Evolutionary conservation across 2,329 filamentous ascomycete species (phyloP).

Genomic region (Ophiostoma tasmaniense): DNA sequence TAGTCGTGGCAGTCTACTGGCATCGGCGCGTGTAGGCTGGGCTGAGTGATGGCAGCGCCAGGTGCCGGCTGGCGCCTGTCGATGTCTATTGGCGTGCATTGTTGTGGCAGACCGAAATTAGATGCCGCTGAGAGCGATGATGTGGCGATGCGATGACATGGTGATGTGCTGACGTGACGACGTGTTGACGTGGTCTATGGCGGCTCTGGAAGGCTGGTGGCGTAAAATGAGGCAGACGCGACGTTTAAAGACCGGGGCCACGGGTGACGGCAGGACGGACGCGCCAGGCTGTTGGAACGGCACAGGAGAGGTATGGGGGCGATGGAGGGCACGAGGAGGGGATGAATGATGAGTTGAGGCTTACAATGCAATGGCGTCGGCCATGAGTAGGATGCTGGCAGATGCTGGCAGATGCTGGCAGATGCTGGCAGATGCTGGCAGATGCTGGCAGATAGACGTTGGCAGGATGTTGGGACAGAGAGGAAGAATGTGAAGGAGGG

Average conservation of each 20-base stretch:
- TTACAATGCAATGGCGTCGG: not conserved
- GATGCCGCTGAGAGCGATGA: not conserved
- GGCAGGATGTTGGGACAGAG: not conserved
- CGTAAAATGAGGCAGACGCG: not conserved
- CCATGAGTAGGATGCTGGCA: not conserved
- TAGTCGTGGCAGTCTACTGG: not conserved
- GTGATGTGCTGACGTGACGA: not conserved
- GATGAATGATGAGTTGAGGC: not conserved
- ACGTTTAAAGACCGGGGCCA: not conserved
- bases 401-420: not conserved
- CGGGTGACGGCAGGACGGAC: constrained; percentile 1
- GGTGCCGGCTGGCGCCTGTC: not conserved
- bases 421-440: not conserved
- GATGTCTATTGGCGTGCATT: no score
- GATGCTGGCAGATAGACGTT: not conserved
- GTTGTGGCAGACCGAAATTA: not conserved
- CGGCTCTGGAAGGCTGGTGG: not conserved
- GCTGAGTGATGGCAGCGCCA: not conserved
- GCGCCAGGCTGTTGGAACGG: not conserved
- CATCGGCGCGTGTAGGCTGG: not conserved
- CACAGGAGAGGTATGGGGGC: not conserved
- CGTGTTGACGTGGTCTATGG: not conserved
- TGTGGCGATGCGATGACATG: not conserved
- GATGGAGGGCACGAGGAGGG: not conserved
- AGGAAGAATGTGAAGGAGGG: not conserved